These are phyloP conservation scores for Bondarzewia mesenterica DNA, from an alignment of 1,284 basidiomycete genomes.

Conservation along the genomic window DNA sequence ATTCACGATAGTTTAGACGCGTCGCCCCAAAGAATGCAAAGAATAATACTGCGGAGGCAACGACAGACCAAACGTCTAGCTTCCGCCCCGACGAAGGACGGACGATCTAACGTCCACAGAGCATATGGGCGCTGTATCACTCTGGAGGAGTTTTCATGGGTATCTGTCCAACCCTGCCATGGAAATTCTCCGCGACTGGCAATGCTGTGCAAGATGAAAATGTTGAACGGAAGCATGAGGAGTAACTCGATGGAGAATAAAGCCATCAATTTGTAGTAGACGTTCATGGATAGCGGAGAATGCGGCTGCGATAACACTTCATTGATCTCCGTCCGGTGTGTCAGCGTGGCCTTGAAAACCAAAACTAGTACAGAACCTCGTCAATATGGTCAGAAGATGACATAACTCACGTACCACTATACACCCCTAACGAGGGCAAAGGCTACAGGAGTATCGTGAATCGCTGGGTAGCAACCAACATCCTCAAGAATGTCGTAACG, in stretches of 20 bases:
- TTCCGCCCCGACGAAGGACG: slow-evolving; percentile 12
- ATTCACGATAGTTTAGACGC: slow-evolving; percentile 16
- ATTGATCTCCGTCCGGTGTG: slow-evolving; percentile 22
- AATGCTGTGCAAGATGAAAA: slow-evolving; percentile 24
- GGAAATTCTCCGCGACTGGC: slow-evolving; percentile 15
- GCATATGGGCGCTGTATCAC: slow-evolving; percentile 22
- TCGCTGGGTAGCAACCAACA: slow-evolving; percentile 41
- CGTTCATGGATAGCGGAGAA: slow-evolving; percentile 30
- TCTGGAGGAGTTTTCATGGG: slow-evolving; percentile 26
- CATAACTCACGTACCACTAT: slow-evolving; percentile 18
- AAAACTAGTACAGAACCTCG: slow-evolving; percentile 13
- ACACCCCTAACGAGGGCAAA: slow-evolving; percentile 31
- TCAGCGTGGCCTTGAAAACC: slow-evolving; percentile 24
- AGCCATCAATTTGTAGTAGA: slow-evolving; percentile 47
- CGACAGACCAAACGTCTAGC: slow-evolving; percentile 18
- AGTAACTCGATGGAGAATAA: slow-evolving; percentile 36
- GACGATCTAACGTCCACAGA: slow-evolving; percentile 18
- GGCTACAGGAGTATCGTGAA: slow-evolving; percentile 35
- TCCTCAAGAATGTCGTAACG: slow-evolving; percentile 53
- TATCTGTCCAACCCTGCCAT: slow-evolving; percentile 29
- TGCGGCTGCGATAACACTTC: slow-evolving; percentile 20
- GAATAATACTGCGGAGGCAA: slow-evolving; percentile 23
- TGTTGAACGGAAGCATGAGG: slow-evolving; percentile 29
- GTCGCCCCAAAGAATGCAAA: slow-evolving; percentile 25
- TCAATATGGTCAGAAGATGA: background rate